Conservation (phyloP, 225 moss, liverwort and hornwort species). For the Polytrichum commune region DNA sequence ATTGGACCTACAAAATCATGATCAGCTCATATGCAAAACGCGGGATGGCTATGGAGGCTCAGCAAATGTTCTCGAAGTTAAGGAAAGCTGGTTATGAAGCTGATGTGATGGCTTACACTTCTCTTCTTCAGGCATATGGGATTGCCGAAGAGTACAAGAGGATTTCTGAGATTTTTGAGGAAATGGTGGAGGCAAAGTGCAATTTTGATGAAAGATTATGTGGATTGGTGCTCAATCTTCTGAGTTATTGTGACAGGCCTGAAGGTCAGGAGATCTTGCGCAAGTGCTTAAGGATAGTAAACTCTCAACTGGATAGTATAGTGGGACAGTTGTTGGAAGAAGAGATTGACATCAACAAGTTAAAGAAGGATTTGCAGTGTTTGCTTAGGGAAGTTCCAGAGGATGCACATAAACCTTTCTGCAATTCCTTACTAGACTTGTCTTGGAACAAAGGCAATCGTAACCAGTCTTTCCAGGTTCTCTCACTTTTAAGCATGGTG, state of each 20-base stretch:
- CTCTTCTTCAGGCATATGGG: slow-evolving; percentile 80
- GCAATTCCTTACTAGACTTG: slow-evolving; percentile 76
- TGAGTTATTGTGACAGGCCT: slow-evolving; percentile 49
- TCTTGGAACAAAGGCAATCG: slow-evolving; percentile 63
- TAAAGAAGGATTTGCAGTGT: slow-evolving; percentile 31
- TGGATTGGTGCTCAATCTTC: slow-evolving; percentile 66
- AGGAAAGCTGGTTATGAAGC: slow-evolving; percentile 49
- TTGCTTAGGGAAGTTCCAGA: slow-evolving; percentile 40
- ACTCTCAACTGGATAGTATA: slow-evolving; percentile 35
- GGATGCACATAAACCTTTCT: slow-evolving; percentile 75
- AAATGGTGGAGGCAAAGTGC: slow-evolving; percentile 49
- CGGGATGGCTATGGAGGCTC: slow-evolving; percentile 72
- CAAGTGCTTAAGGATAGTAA: slow-evolving; percentile 46
- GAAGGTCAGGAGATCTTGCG: slow-evolving; percentile 51
- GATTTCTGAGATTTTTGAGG: slow-evolving; percentile 47
- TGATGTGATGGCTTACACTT: slow-evolving; percentile 80
- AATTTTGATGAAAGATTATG: slow-evolving; percentile 70
- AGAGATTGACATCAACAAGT: slow-evolving; percentile 14
- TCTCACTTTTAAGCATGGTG: slow-evolving; percentile 46
- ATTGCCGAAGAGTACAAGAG: slow-evolving; percentile 55
- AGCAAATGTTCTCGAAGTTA: slow-evolving; percentile 51
- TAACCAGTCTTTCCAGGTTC: slow-evolving; percentile 45
- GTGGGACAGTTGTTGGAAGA: slow-evolving; percentile 53
- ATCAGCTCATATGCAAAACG: slow-evolving; percentile 69
- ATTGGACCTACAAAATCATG: slow-evolving; percentile 71